Evolutionary conservation across 164 flowering plant genomes (phyloP), one percentile per base, ranked within the genome.

Genomic region (Vitis labrusca): DNA sequence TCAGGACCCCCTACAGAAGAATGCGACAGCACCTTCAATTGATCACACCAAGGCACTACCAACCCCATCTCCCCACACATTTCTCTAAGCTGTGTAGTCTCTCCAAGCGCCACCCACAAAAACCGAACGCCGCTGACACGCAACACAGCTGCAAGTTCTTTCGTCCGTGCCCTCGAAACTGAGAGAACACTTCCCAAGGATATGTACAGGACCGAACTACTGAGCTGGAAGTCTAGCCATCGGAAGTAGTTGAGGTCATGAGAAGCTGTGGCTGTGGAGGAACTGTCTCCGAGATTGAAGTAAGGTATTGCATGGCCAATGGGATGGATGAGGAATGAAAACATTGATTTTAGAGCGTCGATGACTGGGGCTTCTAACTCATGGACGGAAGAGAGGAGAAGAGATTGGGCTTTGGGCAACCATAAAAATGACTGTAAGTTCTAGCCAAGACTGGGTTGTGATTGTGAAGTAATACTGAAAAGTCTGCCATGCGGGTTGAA

Each of bases 171-270:
- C 14, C 55, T 32, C 0, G 87, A 73, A 27, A 72, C 68, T 0
- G 81, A 74, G 1, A 75, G 65, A 30, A 76, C 78, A 51, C 90
- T 86, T 3, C 90, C 87, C 14, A 81, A 48, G 7, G 86, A 81
- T 23, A 84, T 74, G 59, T 81, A 86, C 47, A 86, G 63, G 19
- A 83, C 88, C 8, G 84, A 81, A 9, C 53, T 16, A 29, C 2
- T n/a, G 0, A 85, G 84, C 50, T 82, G 85, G 5, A 68, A 54
- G 50, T 86, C 82, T 1, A 86, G 79, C 93, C 90, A 88, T 23
- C 63, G 37, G 52, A 76, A 12, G 72, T 78, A 78, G 8, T 48
- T 17, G 23, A 15, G 16, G 2, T 32, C 66, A 23, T 32, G 13
- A 23, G 27, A 23, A 23, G 29, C 64, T 23, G 27, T 23, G 27